Evolutionary conservation across 148 eudicot genomes (phyloP), one percentile per base, ranked within the genome.

Genomic region (Rhododendron henanense): DNA sequence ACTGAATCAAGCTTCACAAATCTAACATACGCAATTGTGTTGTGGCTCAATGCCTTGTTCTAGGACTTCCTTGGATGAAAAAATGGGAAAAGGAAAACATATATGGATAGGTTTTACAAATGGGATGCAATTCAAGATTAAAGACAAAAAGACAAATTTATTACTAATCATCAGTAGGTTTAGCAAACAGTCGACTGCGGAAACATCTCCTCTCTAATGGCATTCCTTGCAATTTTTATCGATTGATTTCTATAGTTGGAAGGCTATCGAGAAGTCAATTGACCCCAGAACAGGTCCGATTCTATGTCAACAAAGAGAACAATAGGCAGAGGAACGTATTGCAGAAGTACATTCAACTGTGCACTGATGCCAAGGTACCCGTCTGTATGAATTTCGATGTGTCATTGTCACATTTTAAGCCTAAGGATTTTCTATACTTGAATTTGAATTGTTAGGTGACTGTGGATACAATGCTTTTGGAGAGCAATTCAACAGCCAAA

Each of bases 391-490:
- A 13, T 69, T 69, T 25, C 16, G 15, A 69, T 69, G 45, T 13
- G 18, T 37, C 9, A 5, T 45, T 39, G 45, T 28, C 6, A 39
- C 50, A 8, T 41, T 78, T 21, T 76, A 44, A 18, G 31, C 31
- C 15, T 0, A 21, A 44, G 18, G 51, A 77, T 44, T 75, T 37
- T 21, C 7, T 1, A 21, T 10, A n/a, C 21, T 51, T 16, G 33
- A 16, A 18, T 63, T 61, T 41, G 11, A 2, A 41, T 3, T 25
- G 67, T 48, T 88, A 94, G 96, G 92, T 93, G 10, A 41, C 76
- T 1, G 93, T 94, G 50, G 96, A 94, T 23, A 93, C 94, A 33
- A 87, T 94, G 91, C 90, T 94, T 16, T 84, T 94, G 23, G 94
- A 94, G 86, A 90, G 94, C 85, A 92, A 67, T 86, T 88, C 91